Base-by-base conservation (phyloP, 176 grass and related monocot species). In the Poa annua region DNA sequence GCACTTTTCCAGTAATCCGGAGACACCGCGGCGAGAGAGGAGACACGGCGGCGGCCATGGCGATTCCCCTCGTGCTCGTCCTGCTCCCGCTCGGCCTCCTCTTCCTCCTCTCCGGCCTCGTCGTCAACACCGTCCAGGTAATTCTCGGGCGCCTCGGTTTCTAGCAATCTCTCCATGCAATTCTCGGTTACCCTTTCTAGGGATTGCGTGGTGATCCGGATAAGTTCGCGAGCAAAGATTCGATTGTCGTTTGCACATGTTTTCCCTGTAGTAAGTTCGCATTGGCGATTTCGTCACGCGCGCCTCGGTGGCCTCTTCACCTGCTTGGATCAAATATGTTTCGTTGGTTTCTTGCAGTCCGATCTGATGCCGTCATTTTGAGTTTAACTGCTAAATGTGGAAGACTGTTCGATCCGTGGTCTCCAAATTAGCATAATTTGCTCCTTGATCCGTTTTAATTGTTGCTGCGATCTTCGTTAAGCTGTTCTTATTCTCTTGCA, bases 41-140 rank as follows among this genome's bases (percentile, higher is more conserved):
- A 52, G 71, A 74, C 71, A 22, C 69, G 69, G 69, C 69, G 69
- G 69, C 69, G 69, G 69, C 69, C 69, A 72, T 72, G 69, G 69
- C 42, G 69, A 72, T 72, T 29, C 69, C 69, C 69, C 69, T 72
- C 69, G 42, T 72, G 69, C 69, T 72, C 69, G 69, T 72, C 69
- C 69, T 72, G 22, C 69, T 72, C 42, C 92, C 88, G n/a, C 48
- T 94, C 49, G 92, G 88, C 80, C 88, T 94, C 19, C 92, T 94
- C 76, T 94, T 94, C 88, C 92, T 94, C 75, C 88, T 94, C 29
- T 94, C 88, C 3, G 92, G 92, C 11, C 81, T 94, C 66, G 77
- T 88, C 50, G 59, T 94, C 57, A 94, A 94, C 76, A 20, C 68
- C 70, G 16, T 94, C 52, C 71, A 74, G 71, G 71, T 74, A 74